Base-by-base conservation (phyloP, 2,329 filamentous ascomycete genomes). In the Sporothrix curviconia region DNA sequence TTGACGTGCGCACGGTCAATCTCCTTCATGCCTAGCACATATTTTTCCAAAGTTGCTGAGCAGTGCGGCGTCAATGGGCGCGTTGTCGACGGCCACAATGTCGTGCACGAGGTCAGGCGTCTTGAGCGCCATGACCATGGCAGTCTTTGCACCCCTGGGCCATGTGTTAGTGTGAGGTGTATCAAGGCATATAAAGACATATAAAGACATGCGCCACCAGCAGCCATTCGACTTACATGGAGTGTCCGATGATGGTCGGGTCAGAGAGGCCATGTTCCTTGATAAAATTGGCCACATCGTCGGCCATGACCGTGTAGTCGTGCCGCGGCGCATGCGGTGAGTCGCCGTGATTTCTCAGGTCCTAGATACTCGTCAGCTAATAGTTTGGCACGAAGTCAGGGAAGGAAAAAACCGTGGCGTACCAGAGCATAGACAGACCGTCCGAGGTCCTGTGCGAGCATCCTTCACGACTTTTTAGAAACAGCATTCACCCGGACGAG, bases 321-420 rank as follows among this genome's bases (percentile, higher is more conserved):
- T 97, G 94, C 1, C 76, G 77, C 0, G 77, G 74, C 53, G 84
- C 71, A 71, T 96, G 92, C 1, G 90, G 89, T 1, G 90, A 95
- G 39, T 95, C 87, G 66, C 92, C 92, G 75, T 97, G 92, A 68
- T 97, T 97, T 64, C 92, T 84, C 17, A 96, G 81, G 70, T 97
- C 92, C 87, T 91, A 53, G 19, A 43, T 3, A 28, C 17, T n/a
- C n/a, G n/a, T n/a, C n/a, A n/a, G 32, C 37, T 6, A 50, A 22
- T 22, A 3, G n/a, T 3, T 0, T n/a, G 7, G 22, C 7, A 30
- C 11, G n/a, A 50, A 39, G 43, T 39, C n/a, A 32, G n/a, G n/a
- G n/a, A 25, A 50, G 30, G 11, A 32, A 14, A 9, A 11, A 15
- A 2, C n/a, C 6, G 7, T 7, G 8, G 69, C 82, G 72, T 72